Evolutionary conservation across 257 asterid genomes (phyloP), one percentile per base, ranked within the genome.

Genomic region (Perilla frutescens): DNA sequence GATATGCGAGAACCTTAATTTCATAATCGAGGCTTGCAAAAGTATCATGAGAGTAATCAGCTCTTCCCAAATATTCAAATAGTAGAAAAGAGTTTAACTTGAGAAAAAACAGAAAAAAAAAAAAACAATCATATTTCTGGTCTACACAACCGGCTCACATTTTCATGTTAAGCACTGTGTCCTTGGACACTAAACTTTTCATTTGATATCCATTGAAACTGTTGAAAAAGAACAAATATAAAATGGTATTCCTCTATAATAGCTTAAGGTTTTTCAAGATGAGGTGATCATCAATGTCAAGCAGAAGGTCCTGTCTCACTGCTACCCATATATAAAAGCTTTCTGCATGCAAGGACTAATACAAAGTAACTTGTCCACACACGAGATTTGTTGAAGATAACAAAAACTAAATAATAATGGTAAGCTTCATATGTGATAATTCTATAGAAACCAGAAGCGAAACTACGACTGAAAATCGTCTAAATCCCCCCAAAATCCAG

Each of bases 1-100:
- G 60, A 55, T 15, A 41, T 61, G 60, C 67, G 53, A 55, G 62
- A 63, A 26, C 8, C 13, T 5, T 47, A 29, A 64, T 64, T 71
- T 57, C 56, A 76, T n/a, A 41, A 63, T 26, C 26, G 45, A 54
- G 62, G 47, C 56, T 53, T 44, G 66, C 68, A 53, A 47, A 62
- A 41, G 55, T 59, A 61, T 45, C 31, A 50, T 32, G 63, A 50
- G 12, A 37, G 63, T 9, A 59, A 59, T 54, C 51, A 32, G 15
- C 29, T 58, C 58, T 40, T 7, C 41, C 71, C 62, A 48, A 41
- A 2, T 8, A 60, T 31, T 13, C 67, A 76, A 62, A 43, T 26
- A 43, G 26, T 34, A 14, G 59, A 48, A 20, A 59, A 8, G 48
- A 39, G 26, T 41, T 14, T 15, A n/a, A 48, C 50, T 50, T 66